Conservation (phyloP, 2,329 filamentous ascomycete species). For the Verticillium nonalfalfae region DNA sequence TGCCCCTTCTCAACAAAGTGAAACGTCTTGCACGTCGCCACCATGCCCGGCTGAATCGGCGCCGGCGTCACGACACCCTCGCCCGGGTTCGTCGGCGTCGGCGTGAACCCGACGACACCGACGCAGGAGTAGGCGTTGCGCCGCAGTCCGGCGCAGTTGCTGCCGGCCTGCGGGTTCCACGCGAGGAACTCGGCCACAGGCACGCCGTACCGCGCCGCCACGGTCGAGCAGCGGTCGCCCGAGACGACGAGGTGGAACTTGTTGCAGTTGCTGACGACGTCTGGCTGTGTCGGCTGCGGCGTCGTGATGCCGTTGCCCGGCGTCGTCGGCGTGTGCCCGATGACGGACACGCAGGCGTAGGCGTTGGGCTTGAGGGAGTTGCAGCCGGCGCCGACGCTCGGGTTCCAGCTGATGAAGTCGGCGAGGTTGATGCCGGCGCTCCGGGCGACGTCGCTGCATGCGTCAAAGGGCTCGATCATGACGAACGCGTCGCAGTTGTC, state of each 20-base stretch:
- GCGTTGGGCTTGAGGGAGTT: conserved; percentile 9
- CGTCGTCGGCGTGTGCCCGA: conserved; percentile 5
- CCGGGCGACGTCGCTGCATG: conserved; percentile 16
- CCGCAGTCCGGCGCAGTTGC: conserved; percentile 6
- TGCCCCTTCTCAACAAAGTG: conserved; percentile 5
- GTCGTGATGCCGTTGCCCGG: conserved; percentile 7
- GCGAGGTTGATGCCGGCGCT: conserved; percentile 14
- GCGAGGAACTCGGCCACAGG: conserved; percentile 11
- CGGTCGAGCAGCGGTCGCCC: conserved; percentile 16
- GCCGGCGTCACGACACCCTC: conserved; percentile 10
- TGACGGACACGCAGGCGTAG: conserved; percentile 8
- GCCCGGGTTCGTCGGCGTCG: conserved; percentile 7
- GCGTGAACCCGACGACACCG: conserved; percentile 1
- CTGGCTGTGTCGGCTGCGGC: conserved; percentile 7
- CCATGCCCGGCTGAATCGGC: conserved; percentile 10
- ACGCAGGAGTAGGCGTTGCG: conserved; percentile 7
- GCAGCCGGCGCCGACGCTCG: conserved; percentile 8
- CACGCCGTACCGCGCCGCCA: conserved; percentile 7
- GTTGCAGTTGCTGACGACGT: conserved; percentile 7
- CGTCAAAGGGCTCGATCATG: conserved; percentile 12
- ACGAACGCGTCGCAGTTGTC: conserved; percentile 21
- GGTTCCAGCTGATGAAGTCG: conserved; percentile 17
- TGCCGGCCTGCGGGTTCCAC: conserved; percentile 9
- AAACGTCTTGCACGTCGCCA: conserved; percentile 11
- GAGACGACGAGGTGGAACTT: conserved; percentile 5